Evolutionary conservation across 352 stramenopile species (phyloP).

Genomic region (Globisporangium echinulatum): DNA sequence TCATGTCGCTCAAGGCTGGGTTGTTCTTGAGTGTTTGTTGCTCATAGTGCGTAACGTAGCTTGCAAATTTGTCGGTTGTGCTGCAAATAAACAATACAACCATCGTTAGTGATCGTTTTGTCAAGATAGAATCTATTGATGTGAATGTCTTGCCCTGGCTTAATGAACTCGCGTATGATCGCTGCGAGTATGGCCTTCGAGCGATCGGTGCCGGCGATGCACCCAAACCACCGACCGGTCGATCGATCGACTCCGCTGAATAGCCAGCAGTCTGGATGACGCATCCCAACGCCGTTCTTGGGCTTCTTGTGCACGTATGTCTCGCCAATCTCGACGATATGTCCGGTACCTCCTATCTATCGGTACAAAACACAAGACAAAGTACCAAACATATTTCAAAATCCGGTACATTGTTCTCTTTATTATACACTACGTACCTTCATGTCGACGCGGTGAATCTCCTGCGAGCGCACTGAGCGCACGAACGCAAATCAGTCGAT

Average conservation of each 20-base stretch:
- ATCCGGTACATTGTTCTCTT: too few relatives aligned
- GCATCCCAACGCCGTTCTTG: too few relatives aligned
- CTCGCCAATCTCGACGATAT: not conserved
- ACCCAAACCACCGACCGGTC: conserved; percentile 12
- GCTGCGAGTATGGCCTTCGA: conserved; percentile 7
- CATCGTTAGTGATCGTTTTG: not conserved
- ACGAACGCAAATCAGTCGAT: too few relatives aligned
- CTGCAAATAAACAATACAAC: not conserved
- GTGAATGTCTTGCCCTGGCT: not conserved
- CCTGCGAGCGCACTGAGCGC: too few relatives aligned
- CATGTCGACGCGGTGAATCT: too few relatives aligned
- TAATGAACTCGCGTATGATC: not conserved
- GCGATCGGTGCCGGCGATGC: conserved; percentile 38
- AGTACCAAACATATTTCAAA: too few relatives aligned
- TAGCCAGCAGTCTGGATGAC: conserved; percentile 8
- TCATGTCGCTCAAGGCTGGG: not conserved
- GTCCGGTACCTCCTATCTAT: not conserved
- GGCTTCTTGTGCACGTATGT: not conserved
- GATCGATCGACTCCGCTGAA: conserved; percentile 54
- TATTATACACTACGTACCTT: too few relatives aligned
- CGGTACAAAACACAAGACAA: not conserved
- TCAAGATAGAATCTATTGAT: not conserved
- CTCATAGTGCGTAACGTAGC: not conserved
- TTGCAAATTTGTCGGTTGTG: not conserved
- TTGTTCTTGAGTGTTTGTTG: not conserved